Conservation (phyloP, 2,329 filamentous ascomycete genomes). For the Colletotrichum sublineola region DNA sequence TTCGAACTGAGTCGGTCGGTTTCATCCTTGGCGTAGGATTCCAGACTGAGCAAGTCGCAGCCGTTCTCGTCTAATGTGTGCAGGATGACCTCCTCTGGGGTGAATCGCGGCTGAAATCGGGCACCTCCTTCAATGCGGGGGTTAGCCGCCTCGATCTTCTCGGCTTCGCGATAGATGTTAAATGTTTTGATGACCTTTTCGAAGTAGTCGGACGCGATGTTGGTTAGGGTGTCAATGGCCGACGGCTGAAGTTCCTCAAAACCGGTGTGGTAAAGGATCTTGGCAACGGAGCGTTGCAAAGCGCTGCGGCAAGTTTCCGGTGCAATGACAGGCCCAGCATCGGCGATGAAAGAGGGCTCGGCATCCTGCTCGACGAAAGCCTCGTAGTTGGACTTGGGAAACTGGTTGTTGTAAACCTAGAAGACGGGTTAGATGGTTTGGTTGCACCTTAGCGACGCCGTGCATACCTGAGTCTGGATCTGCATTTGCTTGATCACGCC, state of each 20-base stretch:
- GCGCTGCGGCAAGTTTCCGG: constrained; percentile 85
- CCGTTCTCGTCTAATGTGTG: constrained; percentile 90
- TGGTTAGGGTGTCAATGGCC: constrained; percentile 89
- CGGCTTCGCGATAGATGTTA: constrained; percentile 85
- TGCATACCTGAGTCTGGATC: constrained; percentile 87
- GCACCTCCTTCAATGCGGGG: constrained; percentile 56
- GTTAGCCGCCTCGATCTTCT: constrained; percentile 74
- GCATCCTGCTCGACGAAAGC: constrained; percentile 90
- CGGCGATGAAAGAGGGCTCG: constrained; percentile 88
- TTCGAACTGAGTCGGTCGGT: constrained; percentile 87
- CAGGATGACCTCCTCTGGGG: constrained; percentile 85
- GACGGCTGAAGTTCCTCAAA: constrained; percentile 98
- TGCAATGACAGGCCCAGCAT: constrained; percentile 89
- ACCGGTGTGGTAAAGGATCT: constrained; percentile 95
- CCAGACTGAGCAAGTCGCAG: constrained; percentile 82
- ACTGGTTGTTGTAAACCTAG: constrained; percentile 96
- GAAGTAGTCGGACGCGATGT: constrained; percentile 91
- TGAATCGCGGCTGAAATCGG: constrained; percentile 75
- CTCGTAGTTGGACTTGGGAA: constrained; percentile 93
- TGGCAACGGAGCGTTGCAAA: constrained; percentile 89
- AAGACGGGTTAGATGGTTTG: constrained; percentile 11
- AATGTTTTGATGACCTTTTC: constrained; percentile 84
- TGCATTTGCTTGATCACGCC: constrained; percentile 99
- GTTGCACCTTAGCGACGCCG: neutral
- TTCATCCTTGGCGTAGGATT: constrained; percentile 91